A percentile compares a stretch with the other conserved stretches of the same genome.
Conservation (phyloP, 805 yeast genomes). For the Lachancea mirantina region DNA sequence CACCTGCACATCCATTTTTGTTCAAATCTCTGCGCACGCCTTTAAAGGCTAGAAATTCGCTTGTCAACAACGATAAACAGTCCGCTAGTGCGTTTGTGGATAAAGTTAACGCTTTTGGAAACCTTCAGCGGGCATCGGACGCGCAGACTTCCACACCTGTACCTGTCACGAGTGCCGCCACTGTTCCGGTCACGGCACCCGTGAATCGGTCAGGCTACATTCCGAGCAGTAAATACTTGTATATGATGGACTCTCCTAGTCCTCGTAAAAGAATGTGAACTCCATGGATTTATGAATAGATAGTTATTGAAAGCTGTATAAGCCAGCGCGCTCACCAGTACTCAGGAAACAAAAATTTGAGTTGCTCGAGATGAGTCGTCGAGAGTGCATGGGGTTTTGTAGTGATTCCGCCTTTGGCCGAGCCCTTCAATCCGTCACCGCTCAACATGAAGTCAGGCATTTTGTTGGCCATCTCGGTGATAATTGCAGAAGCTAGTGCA, state of each 20-base stretch:
- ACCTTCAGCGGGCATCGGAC: slow-evolving; percentile 5
- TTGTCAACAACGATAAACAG: slow-evolving; percentile 1
- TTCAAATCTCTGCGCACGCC: slow-evolving; percentile 27
- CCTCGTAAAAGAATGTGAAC: slow-evolving; percentile 19
- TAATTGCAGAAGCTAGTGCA: slow-evolving; percentile 59
- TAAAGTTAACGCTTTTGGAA: slow-evolving; percentile 24
- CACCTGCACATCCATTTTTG: slow-evolving; percentile 21
- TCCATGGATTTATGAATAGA: neutral
- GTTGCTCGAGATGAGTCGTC: slow-evolving; percentile 63
- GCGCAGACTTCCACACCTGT: slow-evolving; percentile 14
- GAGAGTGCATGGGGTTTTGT: slow-evolving; percentile 71
- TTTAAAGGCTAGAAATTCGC: slow-evolving; percentile 10
- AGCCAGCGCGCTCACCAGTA: slow-evolving; percentile 74
- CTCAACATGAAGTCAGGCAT: slow-evolving; percentile 47
- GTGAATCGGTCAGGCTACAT: slow-evolving; percentile 22
- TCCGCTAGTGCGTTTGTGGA: slow-evolving; percentile 17
- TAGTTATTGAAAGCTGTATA: neutral
- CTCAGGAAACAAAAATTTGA: slow-evolving; percentile 86
- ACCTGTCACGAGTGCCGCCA: slow-evolving; percentile 10
- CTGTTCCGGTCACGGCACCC: slow-evolving; percentile 9
- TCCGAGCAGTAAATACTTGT: slow-evolving; percentile 31
- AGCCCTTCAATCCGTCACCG: slow-evolving; percentile 65
- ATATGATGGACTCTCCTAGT: slow-evolving; percentile 30
- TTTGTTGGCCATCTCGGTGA: slow-evolving; percentile 58
- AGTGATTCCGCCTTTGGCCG: slow-evolving; percentile 75